These are phyloP conservation scores for Colletotrichum truncatum DNA, from an alignment of 2,329 filamentous ascomycete genomes.

Conservation along the genomic window DNA sequence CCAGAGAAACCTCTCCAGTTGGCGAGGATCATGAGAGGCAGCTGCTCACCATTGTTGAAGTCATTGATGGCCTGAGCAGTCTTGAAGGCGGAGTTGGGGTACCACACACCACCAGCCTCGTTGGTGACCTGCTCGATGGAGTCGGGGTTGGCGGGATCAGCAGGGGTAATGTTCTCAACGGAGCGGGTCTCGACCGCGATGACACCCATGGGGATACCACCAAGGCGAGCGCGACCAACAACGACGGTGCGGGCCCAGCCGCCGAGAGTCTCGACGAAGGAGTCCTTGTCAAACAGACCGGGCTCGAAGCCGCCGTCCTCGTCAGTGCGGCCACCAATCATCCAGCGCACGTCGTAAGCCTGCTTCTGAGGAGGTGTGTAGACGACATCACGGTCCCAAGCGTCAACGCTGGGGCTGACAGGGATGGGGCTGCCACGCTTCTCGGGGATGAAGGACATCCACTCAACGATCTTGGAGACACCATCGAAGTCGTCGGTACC, in stretches of 20 bases:
- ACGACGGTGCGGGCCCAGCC: constrained; percentile 98
- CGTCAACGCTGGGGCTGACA: constrained; percentile 85
- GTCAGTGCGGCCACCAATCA: constrained; percentile 88
- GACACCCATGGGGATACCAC: constrained; percentile 97
- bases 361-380: constrained; percentile 86
- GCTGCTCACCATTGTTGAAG: constrained; percentile 98
- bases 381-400: constrained; percentile 91
- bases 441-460: constrained; percentile 97
- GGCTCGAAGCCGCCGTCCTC: constrained; percentile 80
- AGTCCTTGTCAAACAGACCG: constrained; percentile 95
- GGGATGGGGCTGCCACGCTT: constrained; percentile 93
- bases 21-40: constrained; percentile 98
- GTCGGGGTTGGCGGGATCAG: constrained; percentile 97
- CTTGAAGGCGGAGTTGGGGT: constrained; percentile 99
- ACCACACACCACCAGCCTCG: constrained; percentile 99
- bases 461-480: constrained; percentile 97
- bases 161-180: constrained; percentile 95
- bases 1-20: constrained; percentile 99
- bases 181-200: constrained; percentile 96
- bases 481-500: constrained; percentile 97
- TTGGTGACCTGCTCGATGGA: constrained; percentile 95
- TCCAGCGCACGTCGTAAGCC: constrained; percentile 90
- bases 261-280: constrained; percentile 95
- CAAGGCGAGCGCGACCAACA: constrained; percentile 93
- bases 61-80: constrained; percentile 98